Evolutionary conservation across 139 green algal genomes (phyloP).

Genomic region (Mychonastes homosphaera): DNA sequence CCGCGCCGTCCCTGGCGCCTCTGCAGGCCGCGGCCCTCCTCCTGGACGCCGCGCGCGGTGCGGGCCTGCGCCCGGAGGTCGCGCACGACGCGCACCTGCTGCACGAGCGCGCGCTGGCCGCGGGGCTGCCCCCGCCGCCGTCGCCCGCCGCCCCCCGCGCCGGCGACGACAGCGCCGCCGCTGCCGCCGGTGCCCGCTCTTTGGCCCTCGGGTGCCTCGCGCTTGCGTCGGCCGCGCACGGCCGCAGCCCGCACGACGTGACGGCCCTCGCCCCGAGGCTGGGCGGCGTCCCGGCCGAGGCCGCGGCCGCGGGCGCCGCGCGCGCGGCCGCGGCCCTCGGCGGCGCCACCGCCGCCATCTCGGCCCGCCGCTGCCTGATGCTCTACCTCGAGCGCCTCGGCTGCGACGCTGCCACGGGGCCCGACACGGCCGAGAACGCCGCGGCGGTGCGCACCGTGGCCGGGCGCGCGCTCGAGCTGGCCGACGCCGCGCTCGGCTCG

Average conservation of each 20-base stretch:
- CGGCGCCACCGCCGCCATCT: conserved; percentile 25
- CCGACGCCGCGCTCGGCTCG: neutral
- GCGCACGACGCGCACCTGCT: conserved; percentile 42
- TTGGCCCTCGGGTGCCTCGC: conserved; percentile 21
- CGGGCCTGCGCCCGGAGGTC: conserved; percentile 22
- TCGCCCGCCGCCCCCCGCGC: neutral
- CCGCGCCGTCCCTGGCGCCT: neutral
- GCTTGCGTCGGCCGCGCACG: conserved; percentile 23
- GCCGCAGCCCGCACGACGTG: conserved; percentile 9
- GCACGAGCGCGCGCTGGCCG: conserved; percentile 36
- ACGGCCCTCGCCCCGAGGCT: neutral
- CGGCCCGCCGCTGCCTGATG: conserved; percentile 28
- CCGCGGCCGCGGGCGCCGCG: neutral
- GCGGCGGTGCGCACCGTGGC: neutral
- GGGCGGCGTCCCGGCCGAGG: neutral
- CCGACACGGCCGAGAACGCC: neutral
- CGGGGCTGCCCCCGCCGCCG: neutral
- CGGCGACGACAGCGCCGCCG: too few species aligned
- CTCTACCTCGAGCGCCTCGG: conserved; percentile 41
- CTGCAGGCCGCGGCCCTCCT: conserved; percentile 8
- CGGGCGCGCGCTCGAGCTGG: conserved; percentile 3
- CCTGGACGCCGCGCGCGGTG: conserved; percentile 9
- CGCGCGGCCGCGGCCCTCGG: neutral
- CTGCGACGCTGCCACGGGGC: neutral
- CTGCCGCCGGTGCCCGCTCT: neutral